Evolutionary conservation across 306 rosid genomes (phyloP).

Genomic region (Lotus japonicus): DNA sequence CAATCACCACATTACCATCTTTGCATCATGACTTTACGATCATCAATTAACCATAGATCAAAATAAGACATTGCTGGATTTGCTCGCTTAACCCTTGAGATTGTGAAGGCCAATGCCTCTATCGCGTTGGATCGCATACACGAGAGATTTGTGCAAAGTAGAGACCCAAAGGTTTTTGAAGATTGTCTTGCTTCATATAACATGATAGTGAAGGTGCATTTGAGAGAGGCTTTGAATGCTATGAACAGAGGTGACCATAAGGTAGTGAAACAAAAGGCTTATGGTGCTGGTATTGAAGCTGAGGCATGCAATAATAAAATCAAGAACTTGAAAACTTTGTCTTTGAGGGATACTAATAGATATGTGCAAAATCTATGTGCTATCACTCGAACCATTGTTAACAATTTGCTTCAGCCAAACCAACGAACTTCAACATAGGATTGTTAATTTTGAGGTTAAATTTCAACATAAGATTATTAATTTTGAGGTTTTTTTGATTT

Average conservation of each 20-base stretch:
- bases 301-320: constrained; percentile 1
- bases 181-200: constrained; percentile 5
- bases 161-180: background rate
- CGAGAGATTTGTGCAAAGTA: background rate
- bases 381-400: constrained; percentile 1
- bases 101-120: constrained; percentile 4
- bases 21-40: constrained; percentile 3
- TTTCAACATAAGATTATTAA: background rate
- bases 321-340: background rate
- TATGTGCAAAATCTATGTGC: constrained; percentile 18
- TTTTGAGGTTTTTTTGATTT: background rate
- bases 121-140: background rate
- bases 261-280: background rate
- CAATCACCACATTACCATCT: constrained; percentile 24
- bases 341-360: constrained; percentile 11
- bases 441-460: no score
- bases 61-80: constrained; percentile 20
- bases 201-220: background rate
- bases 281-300: background rate
- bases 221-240: constrained; percentile 8
- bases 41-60: constrained; percentile 26
- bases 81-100: constrained; percentile 17
- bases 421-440: background rate
- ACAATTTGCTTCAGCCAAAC: background rate
- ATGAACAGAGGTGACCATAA: background rate